Percentiles rank a stretch among this genome's conserved stretches.
Conservation (phyloP, 352 stramenopile species). For the Globisporangium nodosum region DNA sequence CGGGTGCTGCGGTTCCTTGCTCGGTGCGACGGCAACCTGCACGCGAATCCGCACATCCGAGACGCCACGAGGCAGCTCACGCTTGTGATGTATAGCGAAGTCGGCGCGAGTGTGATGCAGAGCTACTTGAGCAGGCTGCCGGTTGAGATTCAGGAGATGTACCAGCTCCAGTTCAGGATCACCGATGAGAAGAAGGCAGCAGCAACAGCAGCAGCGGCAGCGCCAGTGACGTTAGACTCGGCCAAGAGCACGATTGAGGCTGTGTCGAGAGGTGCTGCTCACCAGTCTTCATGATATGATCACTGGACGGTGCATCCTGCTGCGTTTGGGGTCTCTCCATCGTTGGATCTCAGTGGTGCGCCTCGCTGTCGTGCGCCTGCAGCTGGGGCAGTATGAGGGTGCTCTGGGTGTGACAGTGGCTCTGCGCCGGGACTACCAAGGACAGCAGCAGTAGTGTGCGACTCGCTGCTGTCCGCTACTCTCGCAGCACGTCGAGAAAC, state of each 20-base stretch:
- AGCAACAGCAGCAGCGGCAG: too few species aligned
- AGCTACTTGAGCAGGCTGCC: conserved; percentile 3
- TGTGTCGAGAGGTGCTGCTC: neutral
- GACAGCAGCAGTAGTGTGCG: neutral
- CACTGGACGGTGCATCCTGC: conserved; percentile 7
- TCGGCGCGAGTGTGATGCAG: conserved; percentile 23
- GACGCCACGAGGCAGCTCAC: conserved; percentile 34
- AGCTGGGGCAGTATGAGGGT: neutral
- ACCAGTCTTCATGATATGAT: neutral
- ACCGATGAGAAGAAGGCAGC: neutral
- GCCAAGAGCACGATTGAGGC: conserved; percentile 9
- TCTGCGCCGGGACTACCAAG: neutral
- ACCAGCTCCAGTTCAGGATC: conserved; percentile 5
- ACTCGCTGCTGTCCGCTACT: neutral
- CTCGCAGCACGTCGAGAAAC: neutral
- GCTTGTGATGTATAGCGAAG: conserved; percentile 25
- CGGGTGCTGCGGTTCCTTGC: conserved; percentile 35
- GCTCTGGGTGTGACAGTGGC: neutral
- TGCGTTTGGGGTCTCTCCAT: conserved; percentile 13
- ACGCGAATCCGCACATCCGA: conserved; percentile 35
- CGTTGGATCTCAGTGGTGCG: conserved; percentile 8
- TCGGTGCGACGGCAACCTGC: conserved; percentile 19
- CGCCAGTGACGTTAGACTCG: neutral
- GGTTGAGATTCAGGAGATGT: neutral
- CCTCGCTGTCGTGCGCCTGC: neutral